phyloP scores from a whole-genome alignment of 2,329 filamentous ascomycete genomes.

The Diaporthe ilicicola region DNA sequence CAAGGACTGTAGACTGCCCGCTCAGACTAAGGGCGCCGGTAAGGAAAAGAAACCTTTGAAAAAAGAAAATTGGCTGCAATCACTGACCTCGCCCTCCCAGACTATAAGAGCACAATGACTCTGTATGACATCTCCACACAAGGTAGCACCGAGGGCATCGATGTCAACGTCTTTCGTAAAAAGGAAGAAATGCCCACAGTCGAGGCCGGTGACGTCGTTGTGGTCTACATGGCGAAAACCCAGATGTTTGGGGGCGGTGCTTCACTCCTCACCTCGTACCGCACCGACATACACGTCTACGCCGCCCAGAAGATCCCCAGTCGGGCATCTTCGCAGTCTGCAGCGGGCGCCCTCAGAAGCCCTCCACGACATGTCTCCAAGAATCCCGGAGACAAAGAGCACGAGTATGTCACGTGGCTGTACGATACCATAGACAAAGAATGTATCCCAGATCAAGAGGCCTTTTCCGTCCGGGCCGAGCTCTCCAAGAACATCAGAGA shows the following conservation, averaged over 20 bases:
- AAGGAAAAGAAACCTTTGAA: constrained; percentile 43
- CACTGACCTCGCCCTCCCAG: constrained; percentile 44
- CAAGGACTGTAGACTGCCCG: constrained; percentile 67
- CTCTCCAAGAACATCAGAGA: constrained; percentile 54
- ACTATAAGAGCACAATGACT: constrained; percentile 68
- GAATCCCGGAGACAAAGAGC: constrained; percentile 43
- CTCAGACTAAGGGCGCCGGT: constrained; percentile 61
- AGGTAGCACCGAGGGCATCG: constrained; percentile 48
- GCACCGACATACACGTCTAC: constrained; percentile 55
- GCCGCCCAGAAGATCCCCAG: constrained; percentile 29
- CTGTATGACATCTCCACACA: constrained; percentile 67
- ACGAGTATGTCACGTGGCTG: constrained; percentile 57
- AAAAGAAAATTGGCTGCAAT: not conserved
- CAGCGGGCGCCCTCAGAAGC: constrained; percentile 40
- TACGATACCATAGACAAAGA: constrained; percentile 55
- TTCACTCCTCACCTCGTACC: constrained; percentile 54
- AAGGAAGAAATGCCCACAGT: constrained; percentile 57
- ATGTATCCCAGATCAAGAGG: constrained; percentile 49
- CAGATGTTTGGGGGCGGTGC: constrained; percentile 47
- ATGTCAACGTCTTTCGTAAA: constrained; percentile 69
- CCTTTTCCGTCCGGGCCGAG: constrained; percentile 51
- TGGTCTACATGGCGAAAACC: constrained; percentile 65
- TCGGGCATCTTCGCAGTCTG: constrained; percentile 7
- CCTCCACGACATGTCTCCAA: constrained; percentile 24
- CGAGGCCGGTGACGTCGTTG: constrained; percentile 68